phyloP scores from a whole-genome alignment of 495 filamentous ascomycete genomes.

The Pyrenopolyporus hunteri region DNA sequence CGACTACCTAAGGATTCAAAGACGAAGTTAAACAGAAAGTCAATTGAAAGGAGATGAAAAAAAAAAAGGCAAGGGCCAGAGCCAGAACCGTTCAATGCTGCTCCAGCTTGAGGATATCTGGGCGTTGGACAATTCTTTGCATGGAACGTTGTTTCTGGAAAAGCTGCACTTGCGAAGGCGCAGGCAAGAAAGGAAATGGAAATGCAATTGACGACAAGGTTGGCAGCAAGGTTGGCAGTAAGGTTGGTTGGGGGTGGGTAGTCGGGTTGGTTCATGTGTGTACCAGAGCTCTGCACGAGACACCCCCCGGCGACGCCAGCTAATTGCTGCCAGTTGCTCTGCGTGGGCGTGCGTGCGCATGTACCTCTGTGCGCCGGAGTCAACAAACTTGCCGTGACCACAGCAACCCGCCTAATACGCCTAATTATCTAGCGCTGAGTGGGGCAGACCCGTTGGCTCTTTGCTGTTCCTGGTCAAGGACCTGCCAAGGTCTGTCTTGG shows the following conservation, averaged over 20 bases:
- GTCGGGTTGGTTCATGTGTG: too few relatives aligned
- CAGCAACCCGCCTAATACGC: too few relatives aligned
- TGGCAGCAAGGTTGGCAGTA: too few relatives aligned
- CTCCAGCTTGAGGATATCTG: background rate
- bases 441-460: too few relatives aligned
- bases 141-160: background rate
- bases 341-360: background rate
- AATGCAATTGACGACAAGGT: too few relatives aligned
- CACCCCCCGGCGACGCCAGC: background rate
- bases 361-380: slow-evolving; percentile 15
- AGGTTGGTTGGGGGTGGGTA: too few relatives aligned
- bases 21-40: background rate
- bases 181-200: background rate
- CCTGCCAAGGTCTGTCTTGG: background rate
- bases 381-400: slow-evolving; percentile 43
- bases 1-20: too few relatives aligned
- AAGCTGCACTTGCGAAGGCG: background rate
- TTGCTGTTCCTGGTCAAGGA: too few relatives aligned
- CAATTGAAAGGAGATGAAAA: background rate
- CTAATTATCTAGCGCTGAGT: slow-evolving; percentile 13
- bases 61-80: background rate
- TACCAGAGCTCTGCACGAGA: background rate
- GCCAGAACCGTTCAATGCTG: background rate
- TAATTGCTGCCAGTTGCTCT: background rate
- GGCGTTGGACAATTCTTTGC: background rate